These are phyloP conservation scores for Fragilaria crotonensis DNA, from an alignment of 108 stramenopile species.

Conservation along the genomic window DNA sequence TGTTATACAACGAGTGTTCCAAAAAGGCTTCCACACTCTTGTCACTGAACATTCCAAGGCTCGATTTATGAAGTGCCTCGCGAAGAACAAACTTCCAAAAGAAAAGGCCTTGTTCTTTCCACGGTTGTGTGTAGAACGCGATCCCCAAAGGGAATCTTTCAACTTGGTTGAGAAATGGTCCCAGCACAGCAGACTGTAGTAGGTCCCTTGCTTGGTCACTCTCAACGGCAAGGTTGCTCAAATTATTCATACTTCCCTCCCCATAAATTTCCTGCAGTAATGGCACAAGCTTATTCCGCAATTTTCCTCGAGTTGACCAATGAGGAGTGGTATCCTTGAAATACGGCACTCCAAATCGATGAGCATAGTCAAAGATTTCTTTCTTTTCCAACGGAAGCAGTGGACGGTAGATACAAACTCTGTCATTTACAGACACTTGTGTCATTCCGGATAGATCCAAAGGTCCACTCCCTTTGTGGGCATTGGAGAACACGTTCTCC, in stretches of 20 bases:
- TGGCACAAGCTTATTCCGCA: slow-evolving; percentile 88
- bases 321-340: slow-evolving; percentile 91
- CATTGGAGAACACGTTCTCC: slow-evolving; percentile 95
- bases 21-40: slow-evolving; percentile 67
- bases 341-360: slow-evolving; percentile 90
- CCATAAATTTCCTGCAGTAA: slow-evolving; percentile 93
- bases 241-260: slow-evolving; percentile 79
- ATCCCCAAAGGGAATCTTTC: slow-evolving; percentile 66
- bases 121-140: slow-evolving; percentile 46
- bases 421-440: slow-evolving; percentile 73
- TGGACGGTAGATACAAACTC: slow-evolving; percentile 85
- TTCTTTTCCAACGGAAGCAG: slow-evolving; percentile 74
- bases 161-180: slow-evolving; percentile 55
- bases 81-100: slow-evolving; percentile 86
- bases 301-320: slow-evolving; percentile 94
- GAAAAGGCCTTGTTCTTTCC: slow-evolving; percentile 50
- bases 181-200: slow-evolving; percentile 43
- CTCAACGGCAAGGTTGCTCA: slow-evolving; percentile 71
- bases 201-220: slow-evolving; percentile 74
- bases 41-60: slow-evolving; percentile 81
- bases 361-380: slow-evolving; percentile 84
- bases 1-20: too few species aligned
- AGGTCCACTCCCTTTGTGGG: slow-evolving; percentile 86
- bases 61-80: slow-evolving; percentile 63
- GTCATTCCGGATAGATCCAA: slow-evolving; percentile 88